A percentile compares a stretch with the other conserved stretches of the same genome.
These are phyloP conservation scores for Penicillium aurantiogriseum DNA, from an alignment of 2,329 filamentous ascomycete genomes.

Conservation along the genomic window DNA sequence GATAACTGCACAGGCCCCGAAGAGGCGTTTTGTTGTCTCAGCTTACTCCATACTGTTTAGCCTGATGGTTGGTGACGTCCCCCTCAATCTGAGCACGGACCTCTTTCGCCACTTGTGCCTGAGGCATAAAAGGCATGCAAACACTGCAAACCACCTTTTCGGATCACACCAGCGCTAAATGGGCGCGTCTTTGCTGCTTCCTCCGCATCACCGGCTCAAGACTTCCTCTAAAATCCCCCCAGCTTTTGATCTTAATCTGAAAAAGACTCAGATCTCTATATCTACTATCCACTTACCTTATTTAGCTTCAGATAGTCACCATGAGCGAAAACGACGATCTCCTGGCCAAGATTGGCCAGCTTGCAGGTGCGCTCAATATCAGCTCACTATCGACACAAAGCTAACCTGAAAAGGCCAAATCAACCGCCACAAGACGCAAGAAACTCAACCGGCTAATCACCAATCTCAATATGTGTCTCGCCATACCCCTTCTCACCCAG, in stretches of 20 bases:
- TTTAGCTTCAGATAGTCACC: slow-evolving; percentile 23
- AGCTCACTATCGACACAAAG: slow-evolving; percentile 19
- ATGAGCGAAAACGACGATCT: slow-evolving; percentile 58
- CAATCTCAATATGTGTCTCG: slow-evolving; percentile 32
- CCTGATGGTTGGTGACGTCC: background rate
- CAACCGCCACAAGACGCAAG: slow-evolving; percentile 71
- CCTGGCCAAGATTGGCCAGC: slow-evolving; percentile 55
- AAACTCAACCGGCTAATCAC: slow-evolving; percentile 22
- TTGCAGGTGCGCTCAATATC: slow-evolving; percentile 56
- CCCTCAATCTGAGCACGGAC: background rate
- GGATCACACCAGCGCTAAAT: slow-evolving; percentile 8
- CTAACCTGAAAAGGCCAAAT: slow-evolving; percentile 62
- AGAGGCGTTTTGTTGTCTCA: background rate
- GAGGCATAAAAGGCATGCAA: background rate
- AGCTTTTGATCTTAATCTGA: background rate
- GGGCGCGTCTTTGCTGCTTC: slow-evolving; percentile 12
- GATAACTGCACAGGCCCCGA: background rate
- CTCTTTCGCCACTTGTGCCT: background rate
- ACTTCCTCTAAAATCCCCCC: background rate
- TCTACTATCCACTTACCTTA: slow-evolving; percentile 9
- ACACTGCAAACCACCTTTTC: background rate
- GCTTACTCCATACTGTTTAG: background rate
- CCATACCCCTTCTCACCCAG: slow-evolving; percentile 32
- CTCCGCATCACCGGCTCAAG: slow-evolving; percentile 2
- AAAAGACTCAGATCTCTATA: background rate